Evolutionary conservation across 169 alveolate species (phyloP), one percentile per base, ranked within the genome.

Genomic region (Plasmodium knowlesi): DNA sequence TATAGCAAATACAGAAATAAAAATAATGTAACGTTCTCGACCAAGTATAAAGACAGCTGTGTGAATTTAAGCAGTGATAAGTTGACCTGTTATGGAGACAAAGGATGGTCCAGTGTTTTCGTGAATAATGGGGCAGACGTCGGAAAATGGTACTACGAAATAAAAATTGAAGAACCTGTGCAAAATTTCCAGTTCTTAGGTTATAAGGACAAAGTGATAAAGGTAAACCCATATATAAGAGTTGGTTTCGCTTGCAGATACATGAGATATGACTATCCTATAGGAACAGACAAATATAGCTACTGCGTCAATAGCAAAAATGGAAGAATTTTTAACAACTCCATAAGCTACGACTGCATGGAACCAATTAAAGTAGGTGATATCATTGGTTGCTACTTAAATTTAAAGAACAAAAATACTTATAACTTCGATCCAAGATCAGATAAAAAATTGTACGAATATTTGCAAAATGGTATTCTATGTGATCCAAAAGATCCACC

Each of bases 161-260:
- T 96, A 81, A 90, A 80, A 67, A 50, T 90, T 30, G 95, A 90
- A 90, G 84, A 81, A 14, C 92, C 95, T 71, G 46, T 90, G 73
- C 79, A 70, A 14, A 82, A 90, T 41, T 90, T 80, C 28, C 67
- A 90, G n/a, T 90, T 90, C 54, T 46, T 90, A 54, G 95, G 95
- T 6, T 90, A 90, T 70, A 50, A 39, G 61, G 81, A 54, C 73
- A 74, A 81, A 50, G 76, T 90, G 25, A 67, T 83, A 43, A 71
- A 61, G 61, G 72, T 57, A 43, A 70, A 78, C 85, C 80, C 92
- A 54, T 71, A 50, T 46, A 41, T 70, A 84, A 96, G 98, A 94
- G 98, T 97, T 22, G 98, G 98, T n/a, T 97, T 95, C 95, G 98
- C 98, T 16, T 97, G 98, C 79, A 96, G 98, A 72, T 97, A 97